Percentiles rank a stretch among this genome's conserved stretches.
These are phyloP conservation scores for Rhodamnia argentea DNA, from an alignment of 345 rosid species.

Conservation along the genomic window DNA sequence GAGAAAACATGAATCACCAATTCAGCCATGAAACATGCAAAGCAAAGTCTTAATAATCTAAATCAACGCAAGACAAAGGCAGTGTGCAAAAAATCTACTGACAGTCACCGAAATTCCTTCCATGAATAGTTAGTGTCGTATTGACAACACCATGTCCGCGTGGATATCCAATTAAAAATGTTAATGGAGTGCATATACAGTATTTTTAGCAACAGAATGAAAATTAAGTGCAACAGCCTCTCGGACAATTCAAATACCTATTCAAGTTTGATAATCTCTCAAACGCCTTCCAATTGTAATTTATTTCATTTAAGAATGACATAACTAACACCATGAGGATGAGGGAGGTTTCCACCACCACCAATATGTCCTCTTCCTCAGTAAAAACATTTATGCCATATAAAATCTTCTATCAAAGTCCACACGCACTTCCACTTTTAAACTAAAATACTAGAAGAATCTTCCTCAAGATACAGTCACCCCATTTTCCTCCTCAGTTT, in stretches of 20 bases:
- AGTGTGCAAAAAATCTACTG: neutral
- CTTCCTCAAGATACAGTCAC: neutral
- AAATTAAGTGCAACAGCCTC: neutral
- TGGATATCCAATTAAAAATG: neutral
- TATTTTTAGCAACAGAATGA: neutral
- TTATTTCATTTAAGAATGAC: neutral
- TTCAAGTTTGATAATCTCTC: neutral
- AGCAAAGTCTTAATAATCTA: neutral
- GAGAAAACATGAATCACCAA: neutral
- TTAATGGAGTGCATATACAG: neutral
- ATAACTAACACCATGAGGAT: neutral
- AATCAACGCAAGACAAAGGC: neutral
- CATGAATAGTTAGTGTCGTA: neutral
- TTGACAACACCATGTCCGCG: neutral
- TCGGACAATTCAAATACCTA: neutral
- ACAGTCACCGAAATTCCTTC: neutral
- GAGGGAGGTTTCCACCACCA: neutral
- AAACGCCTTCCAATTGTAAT: neutral
- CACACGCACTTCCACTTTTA: neutral
- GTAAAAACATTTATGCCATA: neutral
- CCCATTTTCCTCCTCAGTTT: neutral
- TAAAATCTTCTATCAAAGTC: neutral
- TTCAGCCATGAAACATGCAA: neutral
- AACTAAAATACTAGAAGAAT: neutral
- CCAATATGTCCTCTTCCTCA: neutral